A percentile compares a stretch with the other conserved stretches of the same genome.
Evolutionary conservation across 1,139 yeast genomes (phyloP).

Genomic region (Protomyces macrosporus): DNA sequence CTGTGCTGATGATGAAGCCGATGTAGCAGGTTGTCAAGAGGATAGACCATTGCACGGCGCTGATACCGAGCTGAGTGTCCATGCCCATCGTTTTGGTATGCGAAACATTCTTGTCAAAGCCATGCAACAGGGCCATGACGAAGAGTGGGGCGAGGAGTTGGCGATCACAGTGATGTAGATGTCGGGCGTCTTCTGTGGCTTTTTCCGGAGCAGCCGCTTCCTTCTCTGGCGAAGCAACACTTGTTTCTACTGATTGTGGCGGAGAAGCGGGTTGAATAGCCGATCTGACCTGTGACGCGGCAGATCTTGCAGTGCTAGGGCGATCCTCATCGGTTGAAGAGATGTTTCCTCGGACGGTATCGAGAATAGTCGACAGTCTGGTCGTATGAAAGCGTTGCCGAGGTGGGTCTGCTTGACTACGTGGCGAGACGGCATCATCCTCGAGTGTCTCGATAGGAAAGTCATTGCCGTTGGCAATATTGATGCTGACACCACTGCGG

Average conservation of each 20-base stretch:
- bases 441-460: background rate
- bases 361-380: background rate
- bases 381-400: background rate
- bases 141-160: background rate
- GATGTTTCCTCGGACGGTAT: background rate
- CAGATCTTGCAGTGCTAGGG: background rate
- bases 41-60: background rate
- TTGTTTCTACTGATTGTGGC: background rate
- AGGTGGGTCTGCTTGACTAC: background rate
- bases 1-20: background rate
- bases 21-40: background rate
- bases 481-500: background rate
- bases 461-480: background rate
- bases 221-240: background rate
- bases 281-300: background rate
- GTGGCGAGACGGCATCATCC: background rate
- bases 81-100: slow-evolving; percentile 7
- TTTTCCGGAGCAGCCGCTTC: background rate
- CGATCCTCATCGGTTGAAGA: background rate
- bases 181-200: background rate
- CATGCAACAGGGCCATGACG: background rate
- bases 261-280: background rate
- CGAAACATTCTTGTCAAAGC: slow-evolving; percentile 5
- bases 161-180: background rate
- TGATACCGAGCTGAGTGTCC: background rate